Conservation (phyloP, 352 stramenopile species). For the Pythium pectinolyticum region DNA sequence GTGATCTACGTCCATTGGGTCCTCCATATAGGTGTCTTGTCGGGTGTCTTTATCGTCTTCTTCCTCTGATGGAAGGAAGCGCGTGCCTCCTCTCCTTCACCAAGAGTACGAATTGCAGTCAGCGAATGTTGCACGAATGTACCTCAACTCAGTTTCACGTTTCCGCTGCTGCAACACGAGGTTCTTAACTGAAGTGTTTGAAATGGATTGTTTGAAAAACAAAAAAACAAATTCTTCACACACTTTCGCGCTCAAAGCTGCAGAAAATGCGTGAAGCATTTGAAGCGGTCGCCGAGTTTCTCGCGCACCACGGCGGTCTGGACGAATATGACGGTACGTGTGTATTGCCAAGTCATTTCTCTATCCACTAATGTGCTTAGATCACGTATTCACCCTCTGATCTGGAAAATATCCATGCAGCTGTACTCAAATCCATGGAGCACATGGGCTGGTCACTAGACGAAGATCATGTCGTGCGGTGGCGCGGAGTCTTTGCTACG, state of each 20-base stretch:
- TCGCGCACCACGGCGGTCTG: conserved; percentile 30
- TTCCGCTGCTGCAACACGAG: too few relatives aligned
- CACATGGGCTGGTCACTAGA: conserved; percentile 47
- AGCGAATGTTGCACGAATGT: conserved; percentile 33
- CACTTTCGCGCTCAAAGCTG: conserved; percentile 1
- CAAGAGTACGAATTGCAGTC: conserved; percentile 14
- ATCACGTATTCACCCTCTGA: background rate
- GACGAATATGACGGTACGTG: conserved; percentile 33
- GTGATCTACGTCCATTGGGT: conserved; percentile 35
- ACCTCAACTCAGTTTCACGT: conserved; percentile 15
- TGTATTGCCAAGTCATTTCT: background rate
- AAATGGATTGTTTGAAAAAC: background rate
- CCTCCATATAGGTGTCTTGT: conserved; percentile 16
- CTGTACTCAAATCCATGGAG: conserved; percentile 36
- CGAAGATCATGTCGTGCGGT: conserved; percentile 48
- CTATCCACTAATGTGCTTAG: conserved; percentile 3
- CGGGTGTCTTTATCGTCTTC: background rate
- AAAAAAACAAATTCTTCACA: background rate
- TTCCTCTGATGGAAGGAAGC: conserved; percentile 9
- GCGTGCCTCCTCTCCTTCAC: conserved; percentile 12
- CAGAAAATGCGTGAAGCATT: conserved; percentile 27
- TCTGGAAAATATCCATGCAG: background rate
- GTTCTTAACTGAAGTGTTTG: too few relatives aligned
- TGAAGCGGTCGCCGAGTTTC: conserved; percentile 34
- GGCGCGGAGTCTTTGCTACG: conserved; percentile 48